Conservation (phyloP, 768 basidiomycete species). For the Pleurotus pulmonarius region DNA sequence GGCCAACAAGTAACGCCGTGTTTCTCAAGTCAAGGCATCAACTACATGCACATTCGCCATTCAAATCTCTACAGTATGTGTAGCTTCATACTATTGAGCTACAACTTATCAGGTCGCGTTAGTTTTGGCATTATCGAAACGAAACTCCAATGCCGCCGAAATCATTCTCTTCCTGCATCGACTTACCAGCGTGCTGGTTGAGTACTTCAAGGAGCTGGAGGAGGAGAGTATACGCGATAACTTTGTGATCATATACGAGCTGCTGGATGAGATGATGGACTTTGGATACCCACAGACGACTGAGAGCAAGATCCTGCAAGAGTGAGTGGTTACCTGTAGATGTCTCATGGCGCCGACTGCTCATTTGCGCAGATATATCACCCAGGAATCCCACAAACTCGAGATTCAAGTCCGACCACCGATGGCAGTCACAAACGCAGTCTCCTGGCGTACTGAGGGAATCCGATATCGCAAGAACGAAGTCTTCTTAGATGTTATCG, state of each 20-base stretch:
- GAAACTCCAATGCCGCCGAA: conserved; percentile 94
- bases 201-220: conserved; percentile 99
- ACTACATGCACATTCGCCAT: conserved; percentile 98
- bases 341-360: neutral
- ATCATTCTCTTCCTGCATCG: conserved; percentile 96
- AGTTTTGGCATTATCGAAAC: conserved; percentile 96
- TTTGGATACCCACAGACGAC: conserved; percentile 99
- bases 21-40: conserved; percentile 91
- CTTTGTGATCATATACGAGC: conserved; percentile 98
- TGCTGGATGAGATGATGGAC: conserved; percentile 99
- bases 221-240: conserved; percentile 99
- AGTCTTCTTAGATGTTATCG: conserved; percentile 97
- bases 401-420: conserved; percentile 91
- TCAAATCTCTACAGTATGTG: conserved; percentile 92
- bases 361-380: conserved; percentile 71
- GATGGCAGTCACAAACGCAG: conserved; percentile 96
- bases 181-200: conserved; percentile 86
- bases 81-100: neutral
- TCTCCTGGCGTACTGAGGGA: conserved; percentile 97
- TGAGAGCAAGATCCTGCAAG: conserved; percentile 98
- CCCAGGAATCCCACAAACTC: conserved; percentile 96
- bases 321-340: conserved; percentile 45
- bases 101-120: conserved; percentile 2
- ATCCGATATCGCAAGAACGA: conserved; percentile 98
- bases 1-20: conserved; percentile 95